These are phyloP conservation scores for Plasmodium reichenowi DNA, from an alignment of 169 alveolate species.

Conservation along the genomic window DNA sequence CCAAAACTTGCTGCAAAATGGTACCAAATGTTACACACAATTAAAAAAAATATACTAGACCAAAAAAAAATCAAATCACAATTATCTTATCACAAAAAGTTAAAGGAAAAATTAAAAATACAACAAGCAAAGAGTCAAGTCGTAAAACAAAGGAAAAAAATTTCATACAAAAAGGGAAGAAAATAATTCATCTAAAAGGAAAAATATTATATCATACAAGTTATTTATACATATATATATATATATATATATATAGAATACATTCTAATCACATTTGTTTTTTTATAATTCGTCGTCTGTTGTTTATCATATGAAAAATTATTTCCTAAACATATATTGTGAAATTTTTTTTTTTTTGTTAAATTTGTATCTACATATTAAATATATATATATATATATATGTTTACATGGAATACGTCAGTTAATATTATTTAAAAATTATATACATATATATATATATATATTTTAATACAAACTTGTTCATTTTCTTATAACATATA, in stretches of 20 bases:
- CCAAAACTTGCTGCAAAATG: conserved; percentile 70
- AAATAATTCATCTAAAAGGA: neutral
- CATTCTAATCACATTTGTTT: neutral
- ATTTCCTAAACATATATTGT: too few species aligned
- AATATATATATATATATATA: too few species aligned
- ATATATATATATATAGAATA: neutral
- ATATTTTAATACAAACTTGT: too few species aligned
- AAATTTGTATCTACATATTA: too few species aligned
- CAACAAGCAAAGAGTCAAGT: conserved; percentile 29
- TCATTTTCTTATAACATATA: too few species aligned
- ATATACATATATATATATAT: too few species aligned
- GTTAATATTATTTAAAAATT: too few species aligned
- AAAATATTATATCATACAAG: too few species aligned
- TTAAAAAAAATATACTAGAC: conserved; percentile 57
- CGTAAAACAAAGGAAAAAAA: conserved; percentile 27
- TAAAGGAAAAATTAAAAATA: conserved; percentile 19
- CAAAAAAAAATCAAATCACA: conserved; percentile 29
- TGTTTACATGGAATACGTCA: too few species aligned
- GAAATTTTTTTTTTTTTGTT: too few species aligned
- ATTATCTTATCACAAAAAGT: conserved; percentile 50
- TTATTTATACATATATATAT: neutral
- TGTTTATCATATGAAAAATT: neutral
- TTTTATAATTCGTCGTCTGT: neutral
- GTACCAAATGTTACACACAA: conserved; percentile 75
- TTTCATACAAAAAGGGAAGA: conserved; percentile 19